Percentiles rank a stretch among this genome's conserved stretches.
Evolutionary conservation across 2,329 filamentous ascomycete genomes (phyloP).

Genomic region (Passalora sequoiae): DNA sequence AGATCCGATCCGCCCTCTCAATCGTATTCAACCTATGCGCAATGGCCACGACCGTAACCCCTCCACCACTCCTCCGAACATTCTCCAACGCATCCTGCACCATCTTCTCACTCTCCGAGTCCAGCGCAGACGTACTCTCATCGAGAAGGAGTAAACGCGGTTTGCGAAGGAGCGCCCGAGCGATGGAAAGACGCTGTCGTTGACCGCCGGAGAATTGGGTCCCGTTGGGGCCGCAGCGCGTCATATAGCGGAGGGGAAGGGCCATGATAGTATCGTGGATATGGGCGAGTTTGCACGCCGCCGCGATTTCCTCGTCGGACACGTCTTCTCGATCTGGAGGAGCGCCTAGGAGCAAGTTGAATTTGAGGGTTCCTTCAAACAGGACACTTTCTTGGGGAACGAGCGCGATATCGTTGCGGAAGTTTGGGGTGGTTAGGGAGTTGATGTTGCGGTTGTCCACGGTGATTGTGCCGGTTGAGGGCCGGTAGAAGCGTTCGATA

Average conservation of each 20-base stretch:
- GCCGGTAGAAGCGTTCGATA: slow-evolving; percentile 53
- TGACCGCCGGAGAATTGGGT: slow-evolving; percentile 42
- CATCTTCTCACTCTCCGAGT: slow-evolving; percentile 40
- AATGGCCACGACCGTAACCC: slow-evolving; percentile 42
- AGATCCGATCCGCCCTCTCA: slow-evolving; percentile 40
- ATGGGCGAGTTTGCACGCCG: slow-evolving; percentile 62
- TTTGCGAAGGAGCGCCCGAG: slow-evolving; percentile 40
- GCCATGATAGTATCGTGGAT: slow-evolving; percentile 63
- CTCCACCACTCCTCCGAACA: slow-evolving; percentile 24
- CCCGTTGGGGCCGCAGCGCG: slow-evolving; percentile 42
- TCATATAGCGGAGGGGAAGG: slow-evolving; percentile 62
- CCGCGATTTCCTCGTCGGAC: slow-evolving; percentile 57
- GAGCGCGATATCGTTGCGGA: slow-evolving; percentile 41
- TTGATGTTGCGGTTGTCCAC: slow-evolving; percentile 43
- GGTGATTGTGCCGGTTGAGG: slow-evolving; percentile 58
- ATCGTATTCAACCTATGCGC: slow-evolving; percentile 42
- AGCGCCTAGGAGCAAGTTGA: slow-evolving; percentile 39
- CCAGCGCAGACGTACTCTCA: slow-evolving; percentile 41
- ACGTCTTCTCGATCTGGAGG: slow-evolving; percentile 52
- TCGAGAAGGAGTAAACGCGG: slow-evolving; percentile 40
- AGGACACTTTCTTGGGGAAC: slow-evolving; percentile 47
- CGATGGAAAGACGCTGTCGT: slow-evolving; percentile 41
- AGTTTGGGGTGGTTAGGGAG: slow-evolving; percentile 34
- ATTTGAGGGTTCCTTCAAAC: slow-evolving; percentile 42
- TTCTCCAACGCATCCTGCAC: slow-evolving; percentile 39